Evolutionary conservation across 2,329 filamentous ascomycete species (phyloP).

Genomic region (Lasiodiplodia sp.): DNA sequence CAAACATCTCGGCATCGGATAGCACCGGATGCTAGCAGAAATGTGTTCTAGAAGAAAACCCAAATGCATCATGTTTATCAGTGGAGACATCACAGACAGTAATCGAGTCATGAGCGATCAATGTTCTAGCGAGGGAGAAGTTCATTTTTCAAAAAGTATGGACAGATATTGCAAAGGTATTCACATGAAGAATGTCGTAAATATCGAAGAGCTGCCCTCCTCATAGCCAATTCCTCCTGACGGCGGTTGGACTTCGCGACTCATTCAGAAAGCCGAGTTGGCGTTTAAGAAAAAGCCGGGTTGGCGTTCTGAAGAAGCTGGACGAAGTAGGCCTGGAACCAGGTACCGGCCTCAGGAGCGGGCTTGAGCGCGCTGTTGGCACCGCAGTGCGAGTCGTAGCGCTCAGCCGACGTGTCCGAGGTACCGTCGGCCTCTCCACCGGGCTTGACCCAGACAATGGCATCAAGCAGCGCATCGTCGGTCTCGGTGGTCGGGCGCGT

Average conservation of each 20-base stretch:
- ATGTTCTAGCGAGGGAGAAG: not conserved
- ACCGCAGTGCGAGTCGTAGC: slow-evolving; percentile 65
- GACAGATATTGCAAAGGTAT: slow-evolving; percentile 10
- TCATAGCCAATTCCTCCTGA: not conserved
- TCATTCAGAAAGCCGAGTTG: slow-evolving; percentile 35
- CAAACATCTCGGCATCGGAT: not conserved
- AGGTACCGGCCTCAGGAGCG: slow-evolving; percentile 73
- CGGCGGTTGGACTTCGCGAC: not conserved
- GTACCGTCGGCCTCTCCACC: slow-evolving; percentile 64
- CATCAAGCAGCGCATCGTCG: slow-evolving; percentile 65
- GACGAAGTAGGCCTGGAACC: slow-evolving; percentile 63
- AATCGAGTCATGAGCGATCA: not conserved
- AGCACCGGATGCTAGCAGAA: not conserved
- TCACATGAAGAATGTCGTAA: slow-evolving; percentile 13
- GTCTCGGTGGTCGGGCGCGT: slow-evolving; percentile 69
- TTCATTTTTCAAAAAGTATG: not conserved
- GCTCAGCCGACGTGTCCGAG: slow-evolving; percentile 49
- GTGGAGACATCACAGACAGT: not conserved
- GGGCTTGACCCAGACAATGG: slow-evolving; percentile 76
- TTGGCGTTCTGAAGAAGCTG: slow-evolving; percentile 45
- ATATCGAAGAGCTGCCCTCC: not conserved
- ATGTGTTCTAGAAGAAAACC: not conserved
- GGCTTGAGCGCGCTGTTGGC: slow-evolving; percentile 63
- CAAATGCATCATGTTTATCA: not conserved
- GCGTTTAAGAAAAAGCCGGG: slow-evolving; percentile 44